Evolutionary conservation across 805 yeast species (phyloP), one percentile per base, ranked within the genome.

Genomic region (Sungouiella blattae): DNA sequence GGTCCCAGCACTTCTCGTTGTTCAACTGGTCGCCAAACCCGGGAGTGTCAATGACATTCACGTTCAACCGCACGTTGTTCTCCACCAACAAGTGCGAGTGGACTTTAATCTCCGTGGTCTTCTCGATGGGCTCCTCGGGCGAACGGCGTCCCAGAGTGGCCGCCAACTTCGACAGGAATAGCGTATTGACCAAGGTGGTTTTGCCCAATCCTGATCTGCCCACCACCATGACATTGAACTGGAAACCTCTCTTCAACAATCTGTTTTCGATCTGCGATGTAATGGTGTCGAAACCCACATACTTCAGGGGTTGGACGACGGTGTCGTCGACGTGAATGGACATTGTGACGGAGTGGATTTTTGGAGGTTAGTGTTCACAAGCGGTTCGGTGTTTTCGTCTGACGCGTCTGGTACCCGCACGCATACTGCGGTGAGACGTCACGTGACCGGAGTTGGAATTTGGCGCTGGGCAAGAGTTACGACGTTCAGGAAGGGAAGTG

Each of bases 21-120:
- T 88, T 86, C 48, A 93, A 84, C 65, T 86, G 96, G 70, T 93
- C 98, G 26, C 96, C 98, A 69, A 87, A 93, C 11, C 98, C 98
- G 14, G 98, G 98, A 3, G 98, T 93, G 59, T 93, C 98, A 56
- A 93, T 86, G 37, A 93, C 80, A 52, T 87, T 89, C 45, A 93
- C 68, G 52, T 83, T 83, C 58, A 93, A 77, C 43, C 81, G 79
- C 38, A 93, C 98, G 46, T 84, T 85, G 59, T 87, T 88, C 64
- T 93, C 98, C 38, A 78, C 63, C 46, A 93, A 71, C 12, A 75
- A 71, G 43, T 83, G 89, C n/a, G 75, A 61, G 18, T 80, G 71
- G 18, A 81, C 81, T 44, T 78, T 75, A 58, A 91, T 83, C 57
- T 88, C 96, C 3, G 94, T 77, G 20, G 98, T 91, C 50, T 84